Evolutionary conservation across 2,329 filamentous ascomycete species (phyloP).

Genomic region (Hypoxylon sp.): DNA sequence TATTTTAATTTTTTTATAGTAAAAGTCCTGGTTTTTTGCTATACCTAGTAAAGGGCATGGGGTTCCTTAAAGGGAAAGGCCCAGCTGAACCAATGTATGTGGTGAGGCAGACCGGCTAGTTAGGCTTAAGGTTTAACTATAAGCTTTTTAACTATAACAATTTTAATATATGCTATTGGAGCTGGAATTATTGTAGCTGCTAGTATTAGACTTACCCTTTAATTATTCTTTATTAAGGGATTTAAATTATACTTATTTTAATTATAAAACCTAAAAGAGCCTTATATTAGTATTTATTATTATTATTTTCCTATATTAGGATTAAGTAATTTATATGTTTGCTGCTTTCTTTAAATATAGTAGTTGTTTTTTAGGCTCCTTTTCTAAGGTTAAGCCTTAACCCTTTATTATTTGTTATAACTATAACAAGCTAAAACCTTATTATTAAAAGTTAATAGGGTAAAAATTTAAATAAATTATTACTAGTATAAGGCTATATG

Average conservation of each 20-base stretch:
- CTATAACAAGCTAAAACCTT: too few species aligned
- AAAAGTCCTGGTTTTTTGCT: conserved; percentile 17
- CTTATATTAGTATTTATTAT: conserved; percentile 5
- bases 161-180: conserved; percentile 23
- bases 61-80: background rate
- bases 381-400: too few species aligned
- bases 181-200: conserved; percentile 3
- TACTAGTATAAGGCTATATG: too few species aligned
- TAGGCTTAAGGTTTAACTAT: conserved; percentile 14
- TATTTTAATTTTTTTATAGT: conserved; percentile 25
- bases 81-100: conserved; percentile 9
- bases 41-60: background rate
- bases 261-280: too few species aligned
- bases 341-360: conserved; percentile 51
- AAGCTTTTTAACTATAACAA: conserved; percentile 22
- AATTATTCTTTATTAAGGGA: conserved; percentile 21
- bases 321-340: conserved; percentile 21
- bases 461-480: too few species aligned
- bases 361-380: too few species aligned
- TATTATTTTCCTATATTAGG: background rate
- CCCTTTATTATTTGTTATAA: too few species aligned
- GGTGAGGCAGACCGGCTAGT: conserved; percentile 4
- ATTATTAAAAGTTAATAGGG: too few species aligned
- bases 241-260: background rate
- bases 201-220: conserved; percentile 4